Evolutionary conservation across 164 flowering plant species (phyloP).

Genomic region (Annona squamosa): DNA sequence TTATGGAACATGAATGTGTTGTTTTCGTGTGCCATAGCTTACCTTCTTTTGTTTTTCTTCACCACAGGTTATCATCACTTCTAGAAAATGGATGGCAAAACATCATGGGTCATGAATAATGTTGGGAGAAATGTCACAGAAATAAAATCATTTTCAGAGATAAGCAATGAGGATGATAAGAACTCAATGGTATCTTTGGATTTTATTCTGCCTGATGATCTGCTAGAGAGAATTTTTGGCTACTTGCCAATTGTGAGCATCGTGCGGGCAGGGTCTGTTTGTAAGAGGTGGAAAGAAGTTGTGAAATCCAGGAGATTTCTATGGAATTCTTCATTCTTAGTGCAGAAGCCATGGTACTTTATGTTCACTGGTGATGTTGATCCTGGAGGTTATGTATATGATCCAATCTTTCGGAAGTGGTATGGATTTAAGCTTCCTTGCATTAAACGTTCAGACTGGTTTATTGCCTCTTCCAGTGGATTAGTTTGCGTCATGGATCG

Average conservation of each 20-base stretch:
- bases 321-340: conserved; percentile 45
- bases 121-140: conserved; percentile 20
- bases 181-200: conserved; percentile 45
- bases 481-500: conserved; percentile 84
- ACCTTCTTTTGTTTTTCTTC: background rate
- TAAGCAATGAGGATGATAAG: conserved; percentile 36
- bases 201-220: conserved; percentile 65
- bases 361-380: conserved; percentile 87
- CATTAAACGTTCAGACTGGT: conserved; percentile 56
- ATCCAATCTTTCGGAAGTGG: conserved; percentile 78
- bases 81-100: conserved; percentile 24
- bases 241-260: conserved; percentile 77
- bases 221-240: conserved; percentile 70
- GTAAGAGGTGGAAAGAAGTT: conserved; percentile 81
- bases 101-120: conserved; percentile 20
- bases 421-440: conserved; percentile 71
- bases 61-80: background rate
- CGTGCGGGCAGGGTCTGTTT: conserved; percentile 75
- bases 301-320: conserved; percentile 62
- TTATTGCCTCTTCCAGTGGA: conserved; percentile 69
- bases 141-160: conserved; percentile 37
- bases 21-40: background rate
- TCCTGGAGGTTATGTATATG: conserved; percentile 74
- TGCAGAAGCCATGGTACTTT: conserved; percentile 88
- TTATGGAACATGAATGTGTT: background rate